A percentile compares a stretch with the other conserved stretches of the same genome.
Conservation (phyloP, 805 yeast species). For the Saturnispora diversa region DNA sequence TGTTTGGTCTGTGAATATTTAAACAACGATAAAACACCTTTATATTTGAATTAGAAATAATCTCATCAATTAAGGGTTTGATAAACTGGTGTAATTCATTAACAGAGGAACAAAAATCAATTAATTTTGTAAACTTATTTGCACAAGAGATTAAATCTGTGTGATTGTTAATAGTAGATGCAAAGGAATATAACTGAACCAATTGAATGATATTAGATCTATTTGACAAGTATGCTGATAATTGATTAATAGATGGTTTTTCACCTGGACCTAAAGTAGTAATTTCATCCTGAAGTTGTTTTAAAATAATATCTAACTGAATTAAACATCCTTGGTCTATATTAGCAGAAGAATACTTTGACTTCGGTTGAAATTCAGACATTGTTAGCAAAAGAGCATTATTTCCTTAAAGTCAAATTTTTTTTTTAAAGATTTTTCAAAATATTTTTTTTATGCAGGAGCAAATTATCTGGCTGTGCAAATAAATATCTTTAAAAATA, state of each 20-base stretch:
- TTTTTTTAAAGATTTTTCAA: constrained; percentile 4
- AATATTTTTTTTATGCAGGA: background rate
- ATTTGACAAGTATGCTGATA: constrained; percentile 27
- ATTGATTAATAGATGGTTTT: constrained; percentile 7
- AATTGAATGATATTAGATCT: constrained; percentile 27
- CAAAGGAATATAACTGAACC: constrained; percentile 36
- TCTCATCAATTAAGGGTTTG: constrained; percentile 38
- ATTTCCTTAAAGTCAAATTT: background rate
- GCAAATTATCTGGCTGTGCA: constrained; percentile 3
- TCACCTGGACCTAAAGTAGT: background rate
- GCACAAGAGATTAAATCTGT: constrained; percentile 40
- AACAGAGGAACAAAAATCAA: constrained; percentile 22
- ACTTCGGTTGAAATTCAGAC: constrained; percentile 4
- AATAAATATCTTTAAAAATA: background rate
- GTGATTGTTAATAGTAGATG: constrained; percentile 44
- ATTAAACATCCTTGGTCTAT: constrained; percentile 8
- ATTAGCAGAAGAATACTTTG: constrained; percentile 4
- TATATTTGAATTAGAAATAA: constrained; percentile 45
- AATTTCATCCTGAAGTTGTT: constrained; percentile 12
- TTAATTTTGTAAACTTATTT: constrained; percentile 32
- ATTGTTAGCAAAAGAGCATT: background rate
- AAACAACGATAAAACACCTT: constrained; percentile 65
- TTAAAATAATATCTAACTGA: constrained; percentile 16
- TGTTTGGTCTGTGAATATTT: constrained; percentile 45
- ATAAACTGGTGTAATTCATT: constrained; percentile 22